Base-by-base conservation (phyloP, 768 basidiomycete species). In the Boletus insuetus region DNA sequence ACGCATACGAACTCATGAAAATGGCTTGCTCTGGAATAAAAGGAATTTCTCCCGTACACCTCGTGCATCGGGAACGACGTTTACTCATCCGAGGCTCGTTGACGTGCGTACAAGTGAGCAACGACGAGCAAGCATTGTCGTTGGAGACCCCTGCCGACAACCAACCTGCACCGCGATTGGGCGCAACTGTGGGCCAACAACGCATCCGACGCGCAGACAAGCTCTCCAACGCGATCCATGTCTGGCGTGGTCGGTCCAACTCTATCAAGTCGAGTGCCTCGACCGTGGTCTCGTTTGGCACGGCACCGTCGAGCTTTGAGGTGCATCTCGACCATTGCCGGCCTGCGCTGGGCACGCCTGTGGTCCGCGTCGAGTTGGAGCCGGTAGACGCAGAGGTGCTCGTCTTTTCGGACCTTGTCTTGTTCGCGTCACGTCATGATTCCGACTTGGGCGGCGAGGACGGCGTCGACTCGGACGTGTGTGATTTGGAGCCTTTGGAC, bases 1-100 rank as follows among this genome's bases (percentile, higher is more conserved):
- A 94, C 49, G 91, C 93, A 57, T 91, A 94, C 65, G 84, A 85
- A n/a, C 70, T 82, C 37, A 75, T 91, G 34, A 89, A 88, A 66
- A 70, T 77, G 19, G 76, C 91, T 19, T 73, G 82, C 14, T 67
- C 72, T 7, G 78, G 80, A 0, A 82, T 95, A 56, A 74, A 79
- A 22, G 87, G 87, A 2, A 66, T 90, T 5, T 69, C 78, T 2
- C 65, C 76, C 1, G 71, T 75, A 2, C 79, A 76, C 22, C 76
- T 96, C 2, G 86, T 87, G 2, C 77, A 76, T 29, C 78, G 92
- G 40, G 90, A 90, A 54, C 80, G 94, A n/a, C 75, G 85, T 39
- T 75, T 96, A 13, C 73, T 94, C 38, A 79, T 81, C 53, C 84
- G 86, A 58, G 92, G 91, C 17, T 68, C 76, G 3, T 71, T 93